phyloP scores from a whole-genome alignment of 352 stramenopile genomes.

The Phytopythium helicoides region DNA sequence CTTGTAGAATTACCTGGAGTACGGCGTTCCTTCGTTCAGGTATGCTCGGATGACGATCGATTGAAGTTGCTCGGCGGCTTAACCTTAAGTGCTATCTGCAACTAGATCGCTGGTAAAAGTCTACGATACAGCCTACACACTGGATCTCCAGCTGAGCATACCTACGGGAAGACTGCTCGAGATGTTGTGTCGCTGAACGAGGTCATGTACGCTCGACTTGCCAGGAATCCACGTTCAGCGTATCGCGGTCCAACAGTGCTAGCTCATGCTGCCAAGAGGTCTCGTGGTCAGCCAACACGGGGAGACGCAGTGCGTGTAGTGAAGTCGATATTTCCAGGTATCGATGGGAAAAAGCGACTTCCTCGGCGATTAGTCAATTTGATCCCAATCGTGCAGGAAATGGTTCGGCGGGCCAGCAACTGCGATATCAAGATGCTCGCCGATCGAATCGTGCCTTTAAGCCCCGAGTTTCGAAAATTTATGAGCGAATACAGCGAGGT shows the following conservation, averaged over 20 bases:
- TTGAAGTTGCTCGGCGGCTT: no score
- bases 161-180: background rate
- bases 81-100: no score
- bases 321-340: conserved; percentile 37
- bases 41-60: conserved; percentile 10
- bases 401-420: conserved; percentile 37
- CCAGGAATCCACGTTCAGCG: conserved; percentile 18
- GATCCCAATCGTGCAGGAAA: conserved; percentile 50
- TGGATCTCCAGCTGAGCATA: background rate
- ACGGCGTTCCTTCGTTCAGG: conserved; percentile 52
- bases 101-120: conserved; percentile 51
- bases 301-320: conserved; percentile 43
- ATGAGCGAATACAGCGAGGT: conserved; percentile 38
- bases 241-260: conserved; percentile 38
- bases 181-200: conserved; percentile 49
- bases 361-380: conserved; percentile 58
- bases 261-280: conserved; percentile 23
- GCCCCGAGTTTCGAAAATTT: conserved; percentile 35
- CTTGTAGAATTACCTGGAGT: conserved; percentile 33
- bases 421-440: conserved; percentile 32
- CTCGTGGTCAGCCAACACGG: conserved; percentile 20
- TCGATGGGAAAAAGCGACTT: conserved; percentile 31
- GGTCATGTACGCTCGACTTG: conserved; percentile 56
- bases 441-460: conserved; percentile 28
- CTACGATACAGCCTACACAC: conserved; percentile 23